Conservation (phyloP, 2,329 filamentous ascomycete species). For the Diaporthe batatas region DNA sequence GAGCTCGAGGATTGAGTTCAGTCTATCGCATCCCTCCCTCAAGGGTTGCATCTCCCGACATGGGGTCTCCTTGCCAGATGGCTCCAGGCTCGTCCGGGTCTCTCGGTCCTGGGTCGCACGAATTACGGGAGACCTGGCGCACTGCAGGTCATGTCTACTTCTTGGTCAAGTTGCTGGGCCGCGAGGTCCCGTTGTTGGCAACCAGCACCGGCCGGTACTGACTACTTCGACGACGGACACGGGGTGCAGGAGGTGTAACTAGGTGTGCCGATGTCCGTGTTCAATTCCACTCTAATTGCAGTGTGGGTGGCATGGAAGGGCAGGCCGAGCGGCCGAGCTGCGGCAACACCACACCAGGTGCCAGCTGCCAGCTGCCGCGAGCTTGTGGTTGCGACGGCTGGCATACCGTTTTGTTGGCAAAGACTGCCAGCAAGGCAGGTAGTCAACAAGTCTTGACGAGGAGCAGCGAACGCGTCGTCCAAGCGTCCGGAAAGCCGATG, state of each 20-base stretch:
- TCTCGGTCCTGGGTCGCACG: constrained; percentile 36
- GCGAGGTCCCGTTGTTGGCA: background rate
- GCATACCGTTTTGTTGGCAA: no score
- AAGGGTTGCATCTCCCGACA: constrained; percentile 27
- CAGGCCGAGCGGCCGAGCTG: constrained; percentile 16
- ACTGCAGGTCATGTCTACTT: constrained; percentile 34
- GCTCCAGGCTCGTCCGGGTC: constrained; percentile 15
- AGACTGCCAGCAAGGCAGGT: background rate
- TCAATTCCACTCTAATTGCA: constrained; percentile 29
- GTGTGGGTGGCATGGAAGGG: constrained; percentile 25
- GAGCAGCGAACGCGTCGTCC: background rate
- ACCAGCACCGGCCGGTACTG: constrained; percentile 4
- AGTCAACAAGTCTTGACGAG: background rate
- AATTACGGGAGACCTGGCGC: constrained; percentile 10
- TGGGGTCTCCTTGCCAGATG: constrained; percentile 33
- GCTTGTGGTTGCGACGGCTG: background rate
- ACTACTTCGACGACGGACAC: constrained; percentile 8
- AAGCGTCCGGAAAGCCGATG: constrained; percentile 29
- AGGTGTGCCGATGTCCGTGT: constrained; percentile 36
- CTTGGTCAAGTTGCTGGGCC: no score
- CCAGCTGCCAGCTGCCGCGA: constrained; percentile 16
- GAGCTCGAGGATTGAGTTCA: constrained; percentile 35
- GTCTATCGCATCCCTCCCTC: constrained; percentile 21
- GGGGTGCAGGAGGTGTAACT: background rate
- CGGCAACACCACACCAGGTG: background rate